Percentiles rank a stretch among this genome's conserved stretches.
Conservation (phyloP, 2,329 filamentous ascomycete species). For the Beauveria sp. region DNA sequence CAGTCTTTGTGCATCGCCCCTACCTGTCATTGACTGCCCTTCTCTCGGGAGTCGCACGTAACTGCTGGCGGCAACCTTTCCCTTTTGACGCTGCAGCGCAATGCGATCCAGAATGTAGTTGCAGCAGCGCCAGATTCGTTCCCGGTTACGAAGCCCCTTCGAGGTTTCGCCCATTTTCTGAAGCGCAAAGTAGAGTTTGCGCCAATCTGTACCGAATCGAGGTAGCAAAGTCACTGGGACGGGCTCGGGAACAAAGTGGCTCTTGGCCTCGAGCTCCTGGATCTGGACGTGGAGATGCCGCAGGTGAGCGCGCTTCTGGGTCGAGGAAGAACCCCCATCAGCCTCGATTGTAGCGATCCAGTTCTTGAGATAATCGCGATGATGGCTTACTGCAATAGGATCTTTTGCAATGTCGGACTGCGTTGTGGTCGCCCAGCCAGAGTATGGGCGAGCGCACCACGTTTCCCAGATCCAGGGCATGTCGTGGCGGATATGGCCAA, state of each 20-base stretch:
- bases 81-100: neutral
- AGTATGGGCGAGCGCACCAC: conserved; percentile 12
- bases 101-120: conserved; percentile 10
- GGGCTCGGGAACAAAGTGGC: neutral
- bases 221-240: conserved; percentile 3
- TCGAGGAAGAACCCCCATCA: neutral
- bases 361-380: neutral
- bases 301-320: neutral
- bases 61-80: neutral
- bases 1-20: neutral
- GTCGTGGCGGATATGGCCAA: neutral
- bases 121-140: conserved; percentile 13
- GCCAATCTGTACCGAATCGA: conserved; percentile 12
- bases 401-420: conserved; percentile 1
- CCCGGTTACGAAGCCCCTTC: conserved; percentile 12
- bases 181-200: conserved; percentile 12
- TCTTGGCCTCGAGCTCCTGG: neutral
- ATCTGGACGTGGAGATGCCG: neutral
- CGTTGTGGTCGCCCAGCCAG: conserved; percentile 6
- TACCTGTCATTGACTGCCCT: neutral
- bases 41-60: neutral
- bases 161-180: neutral
- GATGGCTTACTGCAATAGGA: neutral
- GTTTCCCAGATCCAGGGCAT: conserved; percentile 15
- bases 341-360: neutral